Base-by-base conservation (phyloP, 345 rosid species). In the Eucalyptus melliodora region DNA sequence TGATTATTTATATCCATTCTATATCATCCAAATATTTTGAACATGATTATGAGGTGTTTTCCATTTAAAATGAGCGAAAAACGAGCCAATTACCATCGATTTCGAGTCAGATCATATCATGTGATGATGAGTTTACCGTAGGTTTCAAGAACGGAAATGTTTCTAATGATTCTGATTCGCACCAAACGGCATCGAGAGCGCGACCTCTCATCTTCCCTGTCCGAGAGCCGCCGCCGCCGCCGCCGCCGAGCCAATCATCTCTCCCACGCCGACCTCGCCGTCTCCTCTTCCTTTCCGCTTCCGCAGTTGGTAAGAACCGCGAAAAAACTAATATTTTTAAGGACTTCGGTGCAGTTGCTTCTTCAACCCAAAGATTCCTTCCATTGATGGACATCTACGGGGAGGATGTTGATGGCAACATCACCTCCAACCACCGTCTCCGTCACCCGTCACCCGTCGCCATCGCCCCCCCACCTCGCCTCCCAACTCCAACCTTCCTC, bases 61-160 rank as follows among this genome's bases (percentile, higher is more conserved):
- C 69, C 69, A 62, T 4, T 65, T 65, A 65, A n/a, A 65, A 65
- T 4, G 40, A 65, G 40, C 0, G 11, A 65, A 65, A 65, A n/a
- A n/a, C 77, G 40, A n/a, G 72, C 77, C 77, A 65, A n/a, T 15
- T 14, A 7, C 40, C 40, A 65, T 65, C 77, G 17, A 65, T 3
- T n/a, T 16, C 40, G 37, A 65, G 62, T 56, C 3, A 24, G 62
- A 56, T 56, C 62, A 56, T 56, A 56, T 10, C 62, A 56, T 56
- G 62, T 0, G 30, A 56, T 0, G 12, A 56, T 5, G 30, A 56
- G 62, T 0, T 56, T 34, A 11, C 37, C 13, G 82, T 34, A 34
- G 12, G 82, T 69, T 69, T 69, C 44, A 69, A 69, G 82, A 34
- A 69, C 44, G 44, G 82, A 37, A 6, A 34, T 34, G 82, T 34